Base-by-base conservation (phyloP, 139 green algal species). In the Chlorella sorokiniana region DNA sequence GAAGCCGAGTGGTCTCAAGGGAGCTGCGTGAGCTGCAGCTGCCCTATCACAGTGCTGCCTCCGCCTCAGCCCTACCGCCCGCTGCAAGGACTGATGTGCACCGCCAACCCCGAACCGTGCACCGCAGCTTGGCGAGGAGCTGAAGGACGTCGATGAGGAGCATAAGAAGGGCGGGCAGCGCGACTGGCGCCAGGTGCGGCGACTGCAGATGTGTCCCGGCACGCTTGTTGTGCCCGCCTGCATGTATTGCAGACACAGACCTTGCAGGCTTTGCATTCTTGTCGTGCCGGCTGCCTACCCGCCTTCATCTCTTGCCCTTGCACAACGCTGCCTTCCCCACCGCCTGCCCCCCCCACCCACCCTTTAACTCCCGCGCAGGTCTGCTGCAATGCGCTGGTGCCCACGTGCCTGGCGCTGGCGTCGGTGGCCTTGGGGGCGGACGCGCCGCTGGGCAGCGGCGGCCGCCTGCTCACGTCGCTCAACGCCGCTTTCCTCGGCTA, bases 81-180 rank as follows among this genome's bases (percentile, higher is more conserved):
- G 56, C 18, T 33, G 56, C 16, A 29, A 6, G 16, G 11, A 11
- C 35, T 45, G n/a, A 44, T 70, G 31, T 70, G 9, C 67, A 8
- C 16, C 16, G 14, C 16, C 16, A 25, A 16, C n/a, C n/a, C n/a
- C n/a, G n/a, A n/a, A n/a, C n/a, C n/a, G n/a, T n/a, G n/a, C n/a
- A n/a, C n/a, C 54, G 72, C 72, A 79, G 72, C 92, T 93, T 69
- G 92, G 92, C 52, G 91, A 97, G 71, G 89, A 94, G 51, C 25
- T 85, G 10, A 96, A 96, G 81, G 83, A 81, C 23, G 80, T 95
- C 31, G 92, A 96, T 63, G 93, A 96, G 38, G 78, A 85, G 2
- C 84, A 88, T 79, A 96, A 94, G 78, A 86, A 86, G 52, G 94
- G 90, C 11, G 94, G 94, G 23, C 92, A 96, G 83, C 82, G 94